Conservation (phyloP, 495 filamentous ascomycete genomes). For the Jackrogersella multiformis region DNA sequence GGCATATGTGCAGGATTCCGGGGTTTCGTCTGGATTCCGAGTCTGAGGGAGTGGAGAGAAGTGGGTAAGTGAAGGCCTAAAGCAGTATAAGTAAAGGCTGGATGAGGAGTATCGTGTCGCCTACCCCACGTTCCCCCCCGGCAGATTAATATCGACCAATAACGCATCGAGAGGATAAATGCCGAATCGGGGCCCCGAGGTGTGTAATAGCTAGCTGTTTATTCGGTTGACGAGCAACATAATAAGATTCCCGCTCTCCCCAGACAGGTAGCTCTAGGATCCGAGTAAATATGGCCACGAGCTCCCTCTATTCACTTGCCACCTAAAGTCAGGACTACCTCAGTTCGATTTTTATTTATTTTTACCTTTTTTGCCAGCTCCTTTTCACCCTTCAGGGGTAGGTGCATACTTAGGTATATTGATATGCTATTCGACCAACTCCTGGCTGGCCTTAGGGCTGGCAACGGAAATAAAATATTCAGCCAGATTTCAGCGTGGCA, state of each 20-base stretch:
- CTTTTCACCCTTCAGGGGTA: neutral
- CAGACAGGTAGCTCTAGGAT: slow-evolving; percentile 13
- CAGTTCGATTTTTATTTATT: neutral
- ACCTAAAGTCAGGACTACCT: neutral
- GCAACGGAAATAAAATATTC: slow-evolving; percentile 17
- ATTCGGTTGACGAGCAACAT: slow-evolving; percentile 18
- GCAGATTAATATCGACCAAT: slow-evolving; percentile 46
- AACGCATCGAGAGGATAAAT: slow-evolving; percentile 35
- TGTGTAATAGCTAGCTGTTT: slow-evolving; percentile 21
- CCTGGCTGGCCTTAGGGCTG: slow-evolving; percentile 17
- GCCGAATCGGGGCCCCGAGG: slow-evolving; percentile 28
- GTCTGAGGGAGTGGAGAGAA: slow-evolving; percentile 29
- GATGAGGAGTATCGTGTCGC: slow-evolving; percentile 38
- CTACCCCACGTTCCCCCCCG: slow-evolving; percentile 45
- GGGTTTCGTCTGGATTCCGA: neutral
- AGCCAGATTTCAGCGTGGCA: slow-evolving; percentile 32
- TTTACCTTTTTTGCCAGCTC: too few relatives aligned
- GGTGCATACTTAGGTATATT: neutral
- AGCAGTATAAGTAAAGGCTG: slow-evolving; percentile 29
- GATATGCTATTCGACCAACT: slow-evolving; percentile 40
- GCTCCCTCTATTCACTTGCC: neutral
- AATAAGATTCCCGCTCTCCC: slow-evolving; percentile 14
- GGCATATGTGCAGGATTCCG: slow-evolving; percentile 7
- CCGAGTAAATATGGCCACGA: neutral
- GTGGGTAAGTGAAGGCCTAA: slow-evolving; percentile 29